Evolutionary conservation across 2,329 filamentous ascomycete species (phyloP).

Genomic region (Colletotrichum aenigma): DNA sequence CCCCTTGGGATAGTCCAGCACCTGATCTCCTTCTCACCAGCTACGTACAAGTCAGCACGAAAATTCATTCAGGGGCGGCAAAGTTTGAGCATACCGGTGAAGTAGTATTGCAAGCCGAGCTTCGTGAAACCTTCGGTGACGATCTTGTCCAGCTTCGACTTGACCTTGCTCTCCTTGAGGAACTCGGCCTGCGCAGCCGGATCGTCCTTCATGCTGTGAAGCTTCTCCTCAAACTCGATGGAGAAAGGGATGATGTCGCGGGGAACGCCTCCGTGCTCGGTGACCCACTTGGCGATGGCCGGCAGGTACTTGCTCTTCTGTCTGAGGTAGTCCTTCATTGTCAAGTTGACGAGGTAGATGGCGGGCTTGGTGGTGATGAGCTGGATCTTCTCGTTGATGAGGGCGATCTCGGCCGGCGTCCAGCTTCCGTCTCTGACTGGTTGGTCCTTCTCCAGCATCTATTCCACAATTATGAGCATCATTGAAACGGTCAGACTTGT

Average conservation of each 20-base stretch:
- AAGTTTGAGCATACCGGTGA: constrained; percentile 34
- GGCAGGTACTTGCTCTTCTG: constrained; percentile 52
- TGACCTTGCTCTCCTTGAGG: constrained; percentile 43
- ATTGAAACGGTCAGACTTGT: neutral
- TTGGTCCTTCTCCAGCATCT: constrained; percentile 43
- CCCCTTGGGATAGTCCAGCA: constrained; percentile 47
- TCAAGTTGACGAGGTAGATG: constrained; percentile 50
- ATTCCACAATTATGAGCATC: neutral
- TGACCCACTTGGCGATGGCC: constrained; percentile 48
- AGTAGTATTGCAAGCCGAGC: constrained; percentile 49
- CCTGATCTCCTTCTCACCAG: constrained; percentile 49
- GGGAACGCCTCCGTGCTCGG: constrained; percentile 43
- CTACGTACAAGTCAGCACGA: constrained; percentile 20
- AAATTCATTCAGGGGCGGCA: neutral
- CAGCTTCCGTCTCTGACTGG: constrained; percentile 46
- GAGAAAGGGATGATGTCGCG: constrained; percentile 48
- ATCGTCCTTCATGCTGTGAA: constrained; percentile 42
- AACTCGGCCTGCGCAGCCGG: constrained; percentile 36
- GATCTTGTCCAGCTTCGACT: constrained; percentile 45
- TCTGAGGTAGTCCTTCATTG: constrained; percentile 51
- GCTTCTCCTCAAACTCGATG: constrained; percentile 49
- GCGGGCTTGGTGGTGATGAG: constrained; percentile 50
- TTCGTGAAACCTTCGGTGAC: constrained; percentile 48
- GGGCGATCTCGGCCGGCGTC: constrained; percentile 45
- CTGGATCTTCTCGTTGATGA: constrained; percentile 51